These are phyloP conservation scores for Silene latifolia DNA, from an alignment of 148 eudicot genomes.

Conservation along the genomic window DNA sequence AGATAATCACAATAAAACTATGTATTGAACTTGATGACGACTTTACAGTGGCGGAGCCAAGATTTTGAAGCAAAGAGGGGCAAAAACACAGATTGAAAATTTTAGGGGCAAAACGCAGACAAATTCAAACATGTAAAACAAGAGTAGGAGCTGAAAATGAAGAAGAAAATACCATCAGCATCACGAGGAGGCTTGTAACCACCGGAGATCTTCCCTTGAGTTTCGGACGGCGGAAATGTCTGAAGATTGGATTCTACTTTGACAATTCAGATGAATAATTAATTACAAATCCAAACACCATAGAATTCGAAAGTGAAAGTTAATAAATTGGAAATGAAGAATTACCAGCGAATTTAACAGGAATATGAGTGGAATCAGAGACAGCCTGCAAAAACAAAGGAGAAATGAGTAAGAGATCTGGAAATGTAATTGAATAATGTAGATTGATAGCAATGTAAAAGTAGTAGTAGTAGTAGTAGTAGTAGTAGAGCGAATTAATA, in stretches of 20 bases:
- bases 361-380: slow-evolving; percentile 51
- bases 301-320: background rate
- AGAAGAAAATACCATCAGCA: slow-evolving; percentile 55
- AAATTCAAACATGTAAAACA: background rate
- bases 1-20: too few species aligned
- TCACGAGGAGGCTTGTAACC: slow-evolving; percentile 75
- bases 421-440: background rate
- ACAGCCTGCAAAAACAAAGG: slow-evolving; percentile 49
- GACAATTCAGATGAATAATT: background rate
- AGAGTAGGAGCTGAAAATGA: background rate
- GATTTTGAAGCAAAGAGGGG: background rate
- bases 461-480: too few species aligned
- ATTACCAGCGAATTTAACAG: slow-evolving; percentile 63
- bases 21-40: background rate
- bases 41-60: background rate
- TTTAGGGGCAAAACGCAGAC: too few species aligned
- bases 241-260: slow-evolving; percentile 64
- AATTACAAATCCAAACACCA: background rate
- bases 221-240: slow-evolving; percentile 71
- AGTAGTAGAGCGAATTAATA: slow-evolving; percentile 20
- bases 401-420: slow-evolving; percentile 17
- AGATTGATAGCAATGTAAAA: too few species aligned
- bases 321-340: background rate
- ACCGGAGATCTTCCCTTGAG: slow-evolving; percentile 68
- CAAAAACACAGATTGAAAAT: too few species aligned